Conservation (phyloP, 371 early-diverging fungal species). For the Mortierella sp. region DNA sequence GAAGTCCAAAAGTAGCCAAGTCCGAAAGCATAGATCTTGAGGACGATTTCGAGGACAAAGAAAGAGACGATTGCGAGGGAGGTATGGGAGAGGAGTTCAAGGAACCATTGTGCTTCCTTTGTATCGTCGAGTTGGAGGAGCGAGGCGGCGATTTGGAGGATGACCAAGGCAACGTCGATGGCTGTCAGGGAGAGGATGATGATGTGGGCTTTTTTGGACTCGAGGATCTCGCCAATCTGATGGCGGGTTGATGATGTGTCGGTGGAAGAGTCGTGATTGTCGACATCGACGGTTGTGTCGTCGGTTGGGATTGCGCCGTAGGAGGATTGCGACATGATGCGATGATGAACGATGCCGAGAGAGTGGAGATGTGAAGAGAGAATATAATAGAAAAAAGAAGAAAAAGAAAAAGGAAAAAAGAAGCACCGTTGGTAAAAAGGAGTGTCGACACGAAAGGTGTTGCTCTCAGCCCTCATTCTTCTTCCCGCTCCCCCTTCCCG, state of each 20-base stretch:
- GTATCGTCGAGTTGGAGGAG: slow-evolving; percentile 41
- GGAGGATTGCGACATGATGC: slow-evolving; percentile 32
- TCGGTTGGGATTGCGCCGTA: slow-evolving; percentile 51
- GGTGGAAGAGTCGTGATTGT: slow-evolving; percentile 6
- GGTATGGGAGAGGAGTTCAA: slow-evolving; percentile 43
- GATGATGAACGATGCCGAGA: too few species aligned
- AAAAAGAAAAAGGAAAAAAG: slow-evolving; percentile 7
- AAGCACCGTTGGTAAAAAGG: not conserved
- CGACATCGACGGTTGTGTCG: not conserved
- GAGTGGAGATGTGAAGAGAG: not conserved
- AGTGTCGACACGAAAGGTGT: not conserved
- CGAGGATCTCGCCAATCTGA: slow-evolving; percentile 43
- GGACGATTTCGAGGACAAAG: slow-evolving; percentile 49
- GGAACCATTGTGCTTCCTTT: slow-evolving; percentile 28
- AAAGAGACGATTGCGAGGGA: slow-evolving; percentile 51
- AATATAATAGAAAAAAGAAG: not conserved
- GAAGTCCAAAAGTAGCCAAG: slow-evolving; percentile 41
- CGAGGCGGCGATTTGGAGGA: slow-evolving; percentile 48
- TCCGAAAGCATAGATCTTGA: slow-evolving; percentile 54
- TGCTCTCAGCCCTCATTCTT: not conserved
- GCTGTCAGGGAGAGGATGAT: slow-evolving; percentile 42
- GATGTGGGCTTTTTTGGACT: slow-evolving; percentile 48
- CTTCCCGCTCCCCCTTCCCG: not conserved
- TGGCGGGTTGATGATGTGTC: slow-evolving; percentile 16
- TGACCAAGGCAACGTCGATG: slow-evolving; percentile 50